These are phyloP conservation scores for Tricholoma bakamatsutake DNA, from an alignment of 768 basidiomycete genomes.

Conservation along the genomic window DNA sequence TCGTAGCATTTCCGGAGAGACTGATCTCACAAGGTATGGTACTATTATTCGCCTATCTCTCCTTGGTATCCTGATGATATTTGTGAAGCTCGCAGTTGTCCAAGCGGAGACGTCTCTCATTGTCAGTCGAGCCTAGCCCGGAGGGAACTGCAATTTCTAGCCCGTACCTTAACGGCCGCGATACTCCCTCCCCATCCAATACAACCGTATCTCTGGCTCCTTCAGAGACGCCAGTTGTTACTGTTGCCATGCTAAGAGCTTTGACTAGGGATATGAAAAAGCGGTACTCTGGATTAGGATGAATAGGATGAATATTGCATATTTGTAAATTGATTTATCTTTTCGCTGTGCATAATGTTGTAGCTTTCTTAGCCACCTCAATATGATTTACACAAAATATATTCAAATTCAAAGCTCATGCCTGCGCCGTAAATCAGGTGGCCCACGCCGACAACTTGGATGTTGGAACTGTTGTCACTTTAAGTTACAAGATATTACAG, in stretches of 20 bases:
- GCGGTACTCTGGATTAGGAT: conserved; percentile 29
- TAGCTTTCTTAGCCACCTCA: not conserved
- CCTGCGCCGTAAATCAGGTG: too few species aligned
- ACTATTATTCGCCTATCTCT: not conserved
- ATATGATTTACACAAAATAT: not conserved
- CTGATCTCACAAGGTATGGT: conserved; percentile 34
- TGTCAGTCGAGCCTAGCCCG: conserved; percentile 16
- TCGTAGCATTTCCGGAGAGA: conserved; percentile 36
- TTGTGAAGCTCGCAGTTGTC: conserved; percentile 16
- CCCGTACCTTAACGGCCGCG: conserved; percentile 27
- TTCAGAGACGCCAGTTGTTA: conserved; percentile 34
- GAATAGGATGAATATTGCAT: conserved; percentile 3
- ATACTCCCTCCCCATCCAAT: conserved; percentile 43
- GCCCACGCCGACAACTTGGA: too few species aligned
- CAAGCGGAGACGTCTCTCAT: conserved; percentile 43
- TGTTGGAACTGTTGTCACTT: too few species aligned
- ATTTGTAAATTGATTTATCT: not conserved
- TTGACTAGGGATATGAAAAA: conserved; percentile 49
- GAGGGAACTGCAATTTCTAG: conserved; percentile 28
- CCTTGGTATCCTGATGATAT: conserved; percentile 1
- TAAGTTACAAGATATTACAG: too few species aligned
- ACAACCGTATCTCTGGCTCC: conserved; percentile 35
- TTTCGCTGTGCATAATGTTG: not conserved
- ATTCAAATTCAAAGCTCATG: too few species aligned
- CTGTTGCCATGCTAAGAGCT: conserved; percentile 60